These are phyloP conservation scores for Tuber aestivum DNA, from an alignment of 495 filamentous ascomycete genomes.

Conservation along the genomic window DNA sequence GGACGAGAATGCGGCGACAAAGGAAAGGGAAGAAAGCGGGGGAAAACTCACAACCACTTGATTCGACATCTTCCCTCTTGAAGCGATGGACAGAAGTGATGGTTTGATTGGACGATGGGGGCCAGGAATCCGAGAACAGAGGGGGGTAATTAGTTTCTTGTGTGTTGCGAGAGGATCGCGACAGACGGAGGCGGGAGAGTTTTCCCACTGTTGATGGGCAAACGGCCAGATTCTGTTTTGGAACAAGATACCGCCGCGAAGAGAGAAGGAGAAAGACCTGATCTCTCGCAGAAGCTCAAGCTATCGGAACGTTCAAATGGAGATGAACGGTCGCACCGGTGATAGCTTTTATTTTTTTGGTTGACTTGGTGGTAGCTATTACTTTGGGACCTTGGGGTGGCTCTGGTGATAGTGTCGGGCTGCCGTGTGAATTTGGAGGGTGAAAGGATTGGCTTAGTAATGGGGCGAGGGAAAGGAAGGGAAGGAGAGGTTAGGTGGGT, in stretches of 20 bases:
- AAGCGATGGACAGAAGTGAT: constrained; percentile 14
- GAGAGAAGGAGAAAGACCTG: constrained; percentile 26
- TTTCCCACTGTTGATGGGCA: constrained; percentile 9
- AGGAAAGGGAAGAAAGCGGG: constrained; percentile 11
- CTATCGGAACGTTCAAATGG: constrained; percentile 32
- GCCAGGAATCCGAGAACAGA: constrained; percentile 11
- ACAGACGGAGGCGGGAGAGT: constrained; percentile 22
- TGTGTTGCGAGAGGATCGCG: constrained; percentile 20
- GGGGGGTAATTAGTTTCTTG: constrained; percentile 16
- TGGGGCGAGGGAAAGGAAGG: background rate
- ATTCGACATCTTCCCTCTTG: constrained; percentile 53
- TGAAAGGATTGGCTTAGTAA: constrained; percentile 24
- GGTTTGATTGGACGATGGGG: background rate
- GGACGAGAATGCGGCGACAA: background rate
- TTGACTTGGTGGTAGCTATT: constrained; percentile 19
- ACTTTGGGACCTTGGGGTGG: constrained; percentile 37
- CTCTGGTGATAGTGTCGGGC: constrained; percentile 38
- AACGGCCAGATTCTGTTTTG: background rate
- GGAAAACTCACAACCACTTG: constrained; percentile 57
- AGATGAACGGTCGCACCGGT: constrained; percentile 22
- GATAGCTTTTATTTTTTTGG: constrained; percentile 14
- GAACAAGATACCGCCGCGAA: constrained; percentile 1
- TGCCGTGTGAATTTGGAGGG: constrained; percentile 39
- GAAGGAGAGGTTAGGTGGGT: too few relatives aligned
- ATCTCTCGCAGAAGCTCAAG: constrained; percentile 20